Evolutionary conservation across 139 green algal genomes (phyloP), one percentile per base, ranked within the genome.

Genomic region (Parachlorella kessleri): DNA sequence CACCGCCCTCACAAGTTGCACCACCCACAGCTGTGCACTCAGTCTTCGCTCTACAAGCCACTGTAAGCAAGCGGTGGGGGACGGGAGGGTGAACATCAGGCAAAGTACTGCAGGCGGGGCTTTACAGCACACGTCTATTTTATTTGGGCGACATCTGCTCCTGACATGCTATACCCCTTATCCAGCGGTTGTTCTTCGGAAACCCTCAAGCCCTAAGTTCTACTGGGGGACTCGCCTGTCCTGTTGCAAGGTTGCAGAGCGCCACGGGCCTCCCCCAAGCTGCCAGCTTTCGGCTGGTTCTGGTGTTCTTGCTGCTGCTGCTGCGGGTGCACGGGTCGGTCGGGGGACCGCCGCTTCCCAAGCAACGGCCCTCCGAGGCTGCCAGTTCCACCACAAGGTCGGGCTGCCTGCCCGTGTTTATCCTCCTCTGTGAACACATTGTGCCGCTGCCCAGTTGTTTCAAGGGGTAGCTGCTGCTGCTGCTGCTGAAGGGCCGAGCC

Each of bases 271-370:
- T n/a, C n/a, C n/a, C n/a, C n/a, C 28, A 55, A 8, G 73, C 73
- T 64, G 38, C 73, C 40, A 1, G 30, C 30, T 9, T 14, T 30
- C 26, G 4, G 26, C 37, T 38, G 24, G 21, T 55, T 40, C 64
- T 69, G 75, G 26, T 80, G 75, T 23, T 23, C 6, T 21, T 73
- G 75, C 63, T 54, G 64, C 6, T 33, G 32, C 59, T 73, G 55
- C 59, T 73, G 32, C 36, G 3, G 18, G 4, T 35, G 14, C 3
- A 35, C 4, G 30, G n/a, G 28, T 28, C n/a, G n/a, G n/a, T n/a
- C n/a, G n/a, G n/a, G n/a, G n/a, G n/a, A n/a, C n/a, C n/a, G 33
- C 54, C 10, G 78, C 72, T 32, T 21, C 42, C n/a, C n/a, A n/a
- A n/a, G n/a, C n/a, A n/a, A n/a, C n/a, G n/a, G n/a, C n/a, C n/a